Base-by-base conservation (phyloP, 306 rosid species). In the Echinosophora koreensis region DNA sequence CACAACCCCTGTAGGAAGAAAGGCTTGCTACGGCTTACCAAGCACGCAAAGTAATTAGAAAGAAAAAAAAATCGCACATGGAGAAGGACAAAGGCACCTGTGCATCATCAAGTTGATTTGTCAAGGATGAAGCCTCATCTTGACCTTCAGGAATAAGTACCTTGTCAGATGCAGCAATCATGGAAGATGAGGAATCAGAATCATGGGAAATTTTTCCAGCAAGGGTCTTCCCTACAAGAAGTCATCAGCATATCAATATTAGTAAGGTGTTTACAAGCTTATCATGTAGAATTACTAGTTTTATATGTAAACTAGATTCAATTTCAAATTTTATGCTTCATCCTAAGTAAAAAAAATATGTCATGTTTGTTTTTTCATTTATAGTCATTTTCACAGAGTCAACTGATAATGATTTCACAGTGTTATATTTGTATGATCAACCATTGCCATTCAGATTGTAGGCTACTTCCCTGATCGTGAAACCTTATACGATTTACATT, bases 121-220 rank as follows among this genome's bases (percentile, higher is more conserved):
- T 78, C 82, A 78, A 71, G 73, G 90, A 56, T 70, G 84, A 63
- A 78, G 97, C 61, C 76, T 86, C 88, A 77, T 78, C 90, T 63
- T 75, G 84, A 73, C 83, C 84, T 44, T 88, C 92, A 66, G 99
- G 96, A 81, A 85, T 87, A 58, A 89, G 89, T 42, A 88, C 81
- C 78, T 91, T 89, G 69, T 88, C 87, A 17, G 97, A 90, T 47
- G 89, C 89, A 69, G 97, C 81, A 35, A 87, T 79, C 4, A 64
- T 76, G 69, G 90, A 81, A 54, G 97, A 89, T 18, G 79, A 63
- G 50, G 89, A 81, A 55, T 89, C 92, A 73, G 97, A 90, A 81
- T 90, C 94, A 41, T 50, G 85, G 18, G 89, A 85, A 73, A 85
- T 62, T 64, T 88, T 95, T 75, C 82, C 83, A 28, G 80, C 76